Conservation (phyloP, 441 rosid genomes). For the Daphne laureola region DNA sequence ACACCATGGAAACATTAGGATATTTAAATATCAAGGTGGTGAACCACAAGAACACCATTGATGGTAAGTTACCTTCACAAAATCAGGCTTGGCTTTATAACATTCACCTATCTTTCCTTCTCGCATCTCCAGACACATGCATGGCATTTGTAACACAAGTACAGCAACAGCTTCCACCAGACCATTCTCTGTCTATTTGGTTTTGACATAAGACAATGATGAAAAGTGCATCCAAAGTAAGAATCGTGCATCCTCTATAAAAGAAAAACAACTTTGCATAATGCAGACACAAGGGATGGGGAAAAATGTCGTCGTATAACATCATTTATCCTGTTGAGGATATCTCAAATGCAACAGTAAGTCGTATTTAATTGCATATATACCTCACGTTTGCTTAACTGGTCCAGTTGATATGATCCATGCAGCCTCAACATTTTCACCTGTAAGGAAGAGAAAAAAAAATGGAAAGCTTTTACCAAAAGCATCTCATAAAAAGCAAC, state of each 20-base stretch:
- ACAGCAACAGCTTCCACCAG: slow-evolving; percentile 90
- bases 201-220: background rate
- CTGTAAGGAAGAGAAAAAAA: slow-evolving; percentile 28
- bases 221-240: background rate
- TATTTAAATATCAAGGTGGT: slow-evolving; percentile 11
- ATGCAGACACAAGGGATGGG: background rate
- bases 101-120: slow-evolving; percentile 75
- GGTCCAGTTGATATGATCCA: slow-evolving; percentile 89
- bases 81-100: slow-evolving; percentile 80
- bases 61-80: slow-evolving; percentile 57
- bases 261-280: background rate
- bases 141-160: slow-evolving; percentile 90
- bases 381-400: slow-evolving; percentile 83
- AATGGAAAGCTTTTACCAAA: too few species aligned
- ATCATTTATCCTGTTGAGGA: too few species aligned
- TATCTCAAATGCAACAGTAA: background rate
- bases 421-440: slow-evolving; percentile 79
- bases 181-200: slow-evolving; percentile 78
- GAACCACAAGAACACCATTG: slow-evolving; percentile 2
- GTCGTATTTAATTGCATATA: slow-evolving; percentile 21
- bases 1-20: slow-evolving; percentile 16
- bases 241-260: background rate
- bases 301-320: too few species aligned
- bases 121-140: slow-evolving; percentile 61
- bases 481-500: too few species aligned